Base-by-base conservation (phyloP, 2,329 filamentous ascomycete genomes). In the Lachnellula willkommii region DNA sequence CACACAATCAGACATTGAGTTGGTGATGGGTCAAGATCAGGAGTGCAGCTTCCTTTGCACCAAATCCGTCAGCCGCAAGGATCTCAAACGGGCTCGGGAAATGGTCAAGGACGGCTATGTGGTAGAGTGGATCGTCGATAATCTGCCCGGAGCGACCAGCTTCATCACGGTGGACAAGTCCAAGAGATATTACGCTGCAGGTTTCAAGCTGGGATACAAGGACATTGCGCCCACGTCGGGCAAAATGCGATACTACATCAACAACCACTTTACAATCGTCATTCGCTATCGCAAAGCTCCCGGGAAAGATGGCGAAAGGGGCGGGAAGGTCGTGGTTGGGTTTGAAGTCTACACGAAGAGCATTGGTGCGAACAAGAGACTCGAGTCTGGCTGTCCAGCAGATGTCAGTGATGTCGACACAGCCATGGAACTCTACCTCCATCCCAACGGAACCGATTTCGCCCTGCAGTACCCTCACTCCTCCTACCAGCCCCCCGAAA, bases 41-140 rank as follows among this genome's bases (percentile, higher is more conserved):
- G 78, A 87, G 65, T 91, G 87, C 64, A 83, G 80, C 59, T 80
- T 85, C 64, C 79, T 95, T 11, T 94, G 91, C 73, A 87, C 80
- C 39, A 79, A 79, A 50, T 79, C 86, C 53, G 76, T 94, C 15
- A 80, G 81, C 60, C 79, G 82, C 40, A 76, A 77, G 47, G 87
- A 85, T 47, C 71, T 95, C 56, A 79, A 80, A 64, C 81, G 83
- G 68, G 87, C 88, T 4, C 82, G 81, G 63, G 78, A 91, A 59
- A 74, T 95, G 66, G 85, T 95, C 40, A 81, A 80, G 58, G 82
- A 91, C 52, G 89, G 88, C 37, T 95, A 94, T 70, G 84, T 94
- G n/a, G 85, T 86, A 2, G 90, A 95, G 72, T 95, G 90, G 91
- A 95, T 95, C 63, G 88, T 94, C 61, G 90, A 96, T 71, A 95